A percentile compares a stretch with the other conserved stretches of the same genome.
Conservation (phyloP, 225 moss, liverwort and hornwort species). For the Rhytidiadelphus loreus region DNA sequence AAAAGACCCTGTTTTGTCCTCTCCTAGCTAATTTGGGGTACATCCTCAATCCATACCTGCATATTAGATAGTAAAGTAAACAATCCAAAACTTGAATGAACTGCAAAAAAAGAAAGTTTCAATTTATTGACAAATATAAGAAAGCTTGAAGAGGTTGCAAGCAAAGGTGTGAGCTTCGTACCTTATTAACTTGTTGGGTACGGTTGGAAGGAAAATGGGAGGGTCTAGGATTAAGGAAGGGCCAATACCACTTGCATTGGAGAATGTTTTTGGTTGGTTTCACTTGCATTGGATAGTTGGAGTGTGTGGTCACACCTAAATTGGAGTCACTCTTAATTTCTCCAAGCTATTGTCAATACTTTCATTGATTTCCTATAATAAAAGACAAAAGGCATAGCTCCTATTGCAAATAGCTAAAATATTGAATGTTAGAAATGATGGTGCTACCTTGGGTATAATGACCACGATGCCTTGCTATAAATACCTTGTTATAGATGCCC, state of each 20-base stretch:
- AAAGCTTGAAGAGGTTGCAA: not conserved
- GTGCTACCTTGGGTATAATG: not conserved
- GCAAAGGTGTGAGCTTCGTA: not conserved
- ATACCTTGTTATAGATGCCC: no score
- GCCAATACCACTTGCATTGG: not conserved
- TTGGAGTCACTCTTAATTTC: not conserved
- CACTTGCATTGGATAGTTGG: not conserved
- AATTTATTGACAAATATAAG: no score
- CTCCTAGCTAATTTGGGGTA: no score
- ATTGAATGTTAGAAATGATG: not conserved
- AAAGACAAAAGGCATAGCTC: not conserved
- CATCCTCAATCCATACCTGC: no score
- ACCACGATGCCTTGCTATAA: not conserved
- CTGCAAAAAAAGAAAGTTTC: no score
- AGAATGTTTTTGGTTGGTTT: not conserved
- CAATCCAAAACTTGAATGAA: no score
- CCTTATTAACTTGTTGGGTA: not conserved
- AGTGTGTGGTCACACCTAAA: not conserved
- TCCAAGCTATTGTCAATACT: not conserved
- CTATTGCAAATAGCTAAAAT: accelerated
- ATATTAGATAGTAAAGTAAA: no score
- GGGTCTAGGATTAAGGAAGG: not conserved
- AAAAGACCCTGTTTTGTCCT: no score
- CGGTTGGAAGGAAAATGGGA: accelerated
- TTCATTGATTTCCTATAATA: not conserved